A percentile compares a stretch with the other conserved stretches of the same genome.
These are phyloP conservation scores for Neofusicoccum parvum DNA, from an alignment of 2,329 filamentous ascomycete species.

Conservation along the genomic window DNA sequence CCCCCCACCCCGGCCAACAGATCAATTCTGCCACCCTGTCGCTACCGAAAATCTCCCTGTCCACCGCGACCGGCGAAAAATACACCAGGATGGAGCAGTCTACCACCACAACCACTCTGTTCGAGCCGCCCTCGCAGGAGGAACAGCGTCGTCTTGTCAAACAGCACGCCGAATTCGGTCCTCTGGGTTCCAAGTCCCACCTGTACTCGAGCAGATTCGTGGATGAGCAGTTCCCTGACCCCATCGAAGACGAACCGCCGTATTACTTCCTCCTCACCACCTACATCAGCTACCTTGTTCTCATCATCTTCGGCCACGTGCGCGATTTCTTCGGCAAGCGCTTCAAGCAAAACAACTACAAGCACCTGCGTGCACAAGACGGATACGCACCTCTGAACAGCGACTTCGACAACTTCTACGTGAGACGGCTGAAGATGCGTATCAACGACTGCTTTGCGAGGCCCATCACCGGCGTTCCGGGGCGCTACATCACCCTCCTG, in stretches of 20 bases:
- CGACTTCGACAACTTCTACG: slow-evolving; percentile 99
- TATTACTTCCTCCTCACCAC: slow-evolving; percentile 97
- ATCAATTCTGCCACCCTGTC: slow-evolving; percentile 74
- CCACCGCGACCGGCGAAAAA: slow-evolving; percentile 78
- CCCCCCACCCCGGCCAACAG: slow-evolving; percentile 54
- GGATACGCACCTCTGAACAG: slow-evolving; percentile 95
- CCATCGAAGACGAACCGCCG: slow-evolving; percentile 90
- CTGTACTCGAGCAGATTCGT: slow-evolving; percentile 87
- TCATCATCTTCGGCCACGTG: slow-evolving; percentile 93
- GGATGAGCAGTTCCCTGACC: slow-evolving; percentile 76
- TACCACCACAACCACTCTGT: slow-evolving; percentile 57
- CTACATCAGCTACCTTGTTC: slow-evolving; percentile 95
- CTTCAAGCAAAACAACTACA: slow-evolving; percentile 85
- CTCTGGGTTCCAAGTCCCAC: slow-evolving; percentile 77
- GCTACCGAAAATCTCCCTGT: slow-evolving; percentile 88
- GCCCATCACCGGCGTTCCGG: slow-evolving; percentile 89
- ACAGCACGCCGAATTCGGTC: slow-evolving; percentile 88
- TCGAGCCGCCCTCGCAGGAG: slow-evolving; percentile 82
- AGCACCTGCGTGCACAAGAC: slow-evolving; percentile 77
- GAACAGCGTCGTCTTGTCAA: slow-evolving; percentile 75
- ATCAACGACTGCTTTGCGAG: slow-evolving; percentile 97
- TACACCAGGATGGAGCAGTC: slow-evolving; percentile 65
- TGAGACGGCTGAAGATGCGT: slow-evolving; percentile 85
- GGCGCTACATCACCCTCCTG: slow-evolving; percentile 88
- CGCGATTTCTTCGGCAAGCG: slow-evolving; percentile 98